Percentiles rank a stretch among this genome's conserved stretches.
Evolutionary conservation across 2,329 filamentous ascomycete genomes (phyloP).

Genomic region (Pestalotiopsis sp.): DNA sequence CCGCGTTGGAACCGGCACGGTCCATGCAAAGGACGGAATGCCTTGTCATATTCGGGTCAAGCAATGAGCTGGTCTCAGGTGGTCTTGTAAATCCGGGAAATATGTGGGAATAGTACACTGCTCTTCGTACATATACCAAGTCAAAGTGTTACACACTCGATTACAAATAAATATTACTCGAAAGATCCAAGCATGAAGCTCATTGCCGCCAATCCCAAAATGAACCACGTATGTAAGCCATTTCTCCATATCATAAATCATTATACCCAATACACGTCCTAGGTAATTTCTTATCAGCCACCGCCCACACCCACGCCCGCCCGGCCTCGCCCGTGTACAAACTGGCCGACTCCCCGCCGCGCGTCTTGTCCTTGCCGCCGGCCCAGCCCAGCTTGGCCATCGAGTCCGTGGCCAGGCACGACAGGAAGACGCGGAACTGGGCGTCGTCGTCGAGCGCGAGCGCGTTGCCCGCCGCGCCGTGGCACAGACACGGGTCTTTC

Average conservation of each 20-base stretch:
- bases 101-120: background rate
- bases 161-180: background rate
- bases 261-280: constrained; percentile 27
- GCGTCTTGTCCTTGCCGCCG: constrained; percentile 4
- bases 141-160: background rate
- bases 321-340: constrained; percentile 30
- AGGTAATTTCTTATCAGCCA: constrained; percentile 16
- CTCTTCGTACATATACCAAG: background rate
- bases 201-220: background rate
- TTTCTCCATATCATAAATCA: constrained; percentile 21
- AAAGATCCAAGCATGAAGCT: background rate
- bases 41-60: background rate
- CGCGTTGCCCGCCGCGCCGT: constrained; percentile 65
- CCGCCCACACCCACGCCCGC: constrained; percentile 28
- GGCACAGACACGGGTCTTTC: constrained; percentile 66
- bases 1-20: background rate
- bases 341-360: constrained; percentile 16
- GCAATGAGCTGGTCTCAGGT: background rate
- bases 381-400: constrained; percentile 15
- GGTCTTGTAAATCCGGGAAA: background rate
- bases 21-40: constrained; percentile 11
- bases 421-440: constrained; percentile 22
- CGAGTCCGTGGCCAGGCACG: constrained; percentile 20
- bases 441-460: constrained; percentile 33
- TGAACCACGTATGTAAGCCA: background rate